Evolutionary conservation across 2,329 filamentous ascomycete species (phyloP), one percentile per base, ranked within the genome.

Genomic region (Boeremia lycopersici): DNA sequence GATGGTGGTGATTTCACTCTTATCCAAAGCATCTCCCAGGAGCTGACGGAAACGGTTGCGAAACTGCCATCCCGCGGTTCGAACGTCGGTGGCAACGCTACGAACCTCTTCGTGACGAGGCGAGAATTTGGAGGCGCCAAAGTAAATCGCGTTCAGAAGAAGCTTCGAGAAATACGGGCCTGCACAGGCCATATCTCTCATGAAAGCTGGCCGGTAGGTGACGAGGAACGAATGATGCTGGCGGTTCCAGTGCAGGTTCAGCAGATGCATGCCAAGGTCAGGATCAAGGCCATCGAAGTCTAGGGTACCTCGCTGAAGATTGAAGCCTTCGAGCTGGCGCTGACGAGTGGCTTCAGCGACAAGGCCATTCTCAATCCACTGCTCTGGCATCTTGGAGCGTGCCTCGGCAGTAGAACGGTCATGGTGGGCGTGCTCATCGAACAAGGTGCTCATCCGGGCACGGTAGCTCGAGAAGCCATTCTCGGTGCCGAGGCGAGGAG

Each of bases 111-210:
- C 77, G 0, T 73, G 68, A 0, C 79, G 71, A 1, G 76, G 73
- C 35, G 77, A 79, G 57, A 80, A 81, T 51, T 83, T 82, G 4
- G 76, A 70, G 1, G 76, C 73, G 5, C 73, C 70, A 49, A 78
- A 82, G 45, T 81, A 77, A 0, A 86, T 80, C 1, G 83, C 82
- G 57, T 85, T 84, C 2, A 86, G 72, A 1, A 86, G 73, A 2
- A 83, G 70, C 42, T 83, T 80, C 0, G 83, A 84, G 59, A 83
- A 86, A 64, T 85, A 84, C 0, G 80, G 81, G 0, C 84, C 84
- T 6, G 74, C 68, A 38, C 78, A 78, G 40, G 81, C 82, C 82
- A 85, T 68, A 25, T 69, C 65, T 10, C 65, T 47, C 65, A 69
- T 66, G 39, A 69, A 82, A 0, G 76, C 78, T 0, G 82, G 79